These are phyloP conservation scores for Coniochaeta sp. DNA, from an alignment of 2,329 filamentous ascomycete genomes.

Conservation along the genomic window DNA sequence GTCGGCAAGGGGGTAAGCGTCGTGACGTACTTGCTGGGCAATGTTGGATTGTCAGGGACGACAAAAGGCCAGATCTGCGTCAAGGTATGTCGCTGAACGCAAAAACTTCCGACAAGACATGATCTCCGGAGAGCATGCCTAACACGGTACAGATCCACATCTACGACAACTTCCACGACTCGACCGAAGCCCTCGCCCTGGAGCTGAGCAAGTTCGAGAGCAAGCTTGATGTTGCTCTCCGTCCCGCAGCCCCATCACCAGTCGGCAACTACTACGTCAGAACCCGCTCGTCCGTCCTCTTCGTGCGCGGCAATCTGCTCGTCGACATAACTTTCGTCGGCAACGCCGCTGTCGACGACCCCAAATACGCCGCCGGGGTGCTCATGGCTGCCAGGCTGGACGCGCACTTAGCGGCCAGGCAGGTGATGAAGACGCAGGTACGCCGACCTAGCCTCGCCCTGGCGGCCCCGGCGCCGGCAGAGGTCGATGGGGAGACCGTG, in stretches of 20 bases:
- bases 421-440: neutral
- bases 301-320: neutral
- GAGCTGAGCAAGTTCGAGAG: neutral
- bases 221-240: neutral
- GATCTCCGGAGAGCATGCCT: neutral
- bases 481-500: neutral
- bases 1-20: neutral
- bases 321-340: neutral
- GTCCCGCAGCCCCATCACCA: neutral
- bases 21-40: neutral
- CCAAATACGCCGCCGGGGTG: neutral
- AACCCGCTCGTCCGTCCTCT: neutral
- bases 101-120: neutral
- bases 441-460: neutral
- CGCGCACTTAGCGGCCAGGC: neutral
- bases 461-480: neutral
- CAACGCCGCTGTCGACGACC: neutral
- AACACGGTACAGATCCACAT: neutral
- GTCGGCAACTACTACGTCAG: neutral
- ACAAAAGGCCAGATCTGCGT: neutral
- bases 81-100: neutral
- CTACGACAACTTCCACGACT: neutral
- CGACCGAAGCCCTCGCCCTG: neutral
- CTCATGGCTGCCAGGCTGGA: neutral
- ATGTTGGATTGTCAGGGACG: neutral